Evolutionary conservation across 2,329 filamentous ascomycete species (phyloP), one percentile per base, ranked within the genome.

Genomic region (Atkinsonella texensis): DNA sequence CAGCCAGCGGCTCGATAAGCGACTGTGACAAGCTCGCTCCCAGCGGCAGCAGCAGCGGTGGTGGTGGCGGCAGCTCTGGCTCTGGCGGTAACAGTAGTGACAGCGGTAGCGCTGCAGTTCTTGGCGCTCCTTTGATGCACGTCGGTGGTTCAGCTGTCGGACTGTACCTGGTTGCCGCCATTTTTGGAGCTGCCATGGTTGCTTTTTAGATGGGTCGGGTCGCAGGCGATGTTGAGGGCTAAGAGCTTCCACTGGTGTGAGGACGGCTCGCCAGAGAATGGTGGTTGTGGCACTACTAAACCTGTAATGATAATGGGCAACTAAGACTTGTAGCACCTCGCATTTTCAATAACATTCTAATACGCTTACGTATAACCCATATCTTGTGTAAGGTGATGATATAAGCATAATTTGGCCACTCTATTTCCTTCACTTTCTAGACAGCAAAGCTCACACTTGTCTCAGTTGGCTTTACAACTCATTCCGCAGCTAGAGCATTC

Each of bases 21-120:
- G 91, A 87, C 76, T 64, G 69, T 49, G 60, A 68, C 46, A 72
- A 84, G 52, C 70, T 93, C 53, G 68, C 71, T 35, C 74, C 80
- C 56, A 87, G 85, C 53, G 84, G 65, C 20, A 45, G 44, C 46
- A 45, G 51, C 5, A 28, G 46, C 4, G n/a, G 17, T 9, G 18
- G 42, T 13, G 18, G 42, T 18, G 41, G 31, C 3, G 40, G 47
- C 18, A 41, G 46, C 28, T 45, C 9, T 2, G 38, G 46, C 28
- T 45, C 9, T 3, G 38, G 50, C 41, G 40, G 31, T 1, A 50
- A 35, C 41, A 18, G 44, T 31, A 53, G 57, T 40, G 59, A 61
- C 42, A 49, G 63, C 58, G 59, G 60, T 40, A 54, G 64, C 58
- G 70, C 69, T 52, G 68, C 67, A 42, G 64, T 68, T 46, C 61